A percentile compares a stretch with the other conserved stretches of the same genome.
Evolutionary conservation across 1,284 basidiomycete species (phyloP).

Genomic region (Takashimella tepidaria): DNA sequence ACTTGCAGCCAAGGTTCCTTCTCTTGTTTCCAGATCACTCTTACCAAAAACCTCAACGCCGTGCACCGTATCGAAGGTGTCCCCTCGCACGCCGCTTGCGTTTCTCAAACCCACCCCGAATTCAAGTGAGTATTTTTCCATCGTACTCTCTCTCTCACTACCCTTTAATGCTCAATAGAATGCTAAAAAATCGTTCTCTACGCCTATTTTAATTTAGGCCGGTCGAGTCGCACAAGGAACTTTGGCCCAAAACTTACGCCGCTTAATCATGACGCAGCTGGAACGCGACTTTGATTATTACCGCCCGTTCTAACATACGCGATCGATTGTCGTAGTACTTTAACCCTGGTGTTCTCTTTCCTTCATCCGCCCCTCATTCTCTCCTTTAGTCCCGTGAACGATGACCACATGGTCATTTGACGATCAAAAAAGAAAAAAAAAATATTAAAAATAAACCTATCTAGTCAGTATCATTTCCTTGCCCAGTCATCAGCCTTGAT

Average conservation of each 20-base stretch:
- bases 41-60: slow-evolving; percentile 96
- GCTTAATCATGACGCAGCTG: no score
- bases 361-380: no score
- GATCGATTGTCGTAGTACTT: no score
- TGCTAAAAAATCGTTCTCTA: slow-evolving; percentile 1
- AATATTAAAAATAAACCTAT: no score
- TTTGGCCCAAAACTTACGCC: slow-evolving; percentile 27
- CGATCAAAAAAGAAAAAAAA: no score
- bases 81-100: slow-evolving; percentile 56
- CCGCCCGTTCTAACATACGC: no score
- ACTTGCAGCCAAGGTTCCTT: slow-evolving; percentile 70
- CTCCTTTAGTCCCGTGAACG: no score
- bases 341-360: no score
- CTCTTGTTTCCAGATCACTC: slow-evolving; percentile 90
- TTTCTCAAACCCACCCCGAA: slow-evolving; percentile 31
- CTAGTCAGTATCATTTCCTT: no score
- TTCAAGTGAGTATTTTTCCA: slow-evolving; percentile 22
- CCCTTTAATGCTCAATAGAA: not conserved
- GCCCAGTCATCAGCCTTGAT: no score
- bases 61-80: slow-evolving; percentile 79
- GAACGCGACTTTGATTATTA: no score
- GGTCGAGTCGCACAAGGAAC: slow-evolving; percentile 31
- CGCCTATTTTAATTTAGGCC: slow-evolving; percentile 14
- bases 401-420: no score
- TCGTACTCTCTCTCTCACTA: not conserved